phyloP scores from a whole-genome alignment of 805 yeast genomes.

The Candida hungchunana region DNA sequence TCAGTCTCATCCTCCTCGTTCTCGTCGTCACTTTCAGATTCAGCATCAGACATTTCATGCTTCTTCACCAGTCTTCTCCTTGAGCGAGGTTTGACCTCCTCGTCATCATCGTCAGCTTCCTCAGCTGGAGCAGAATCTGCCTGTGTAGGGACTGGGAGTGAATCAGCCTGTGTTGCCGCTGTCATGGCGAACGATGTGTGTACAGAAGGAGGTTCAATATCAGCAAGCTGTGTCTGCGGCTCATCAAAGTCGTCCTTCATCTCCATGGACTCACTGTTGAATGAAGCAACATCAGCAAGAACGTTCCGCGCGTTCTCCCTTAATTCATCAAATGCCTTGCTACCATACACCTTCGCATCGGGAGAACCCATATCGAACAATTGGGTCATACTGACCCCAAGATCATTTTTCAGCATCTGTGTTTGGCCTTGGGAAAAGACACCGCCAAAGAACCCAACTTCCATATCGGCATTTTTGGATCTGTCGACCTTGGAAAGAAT shows the following conservation, averaged over 20 bases:
- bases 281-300: constrained; percentile 5
- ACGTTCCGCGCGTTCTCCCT: constrained; percentile 11
- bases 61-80: constrained; percentile 27
- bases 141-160: background rate
- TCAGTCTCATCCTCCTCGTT: constrained; percentile 24
- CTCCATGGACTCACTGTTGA: background rate
- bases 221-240: constrained; percentile 11
- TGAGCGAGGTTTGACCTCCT: constrained; percentile 18
- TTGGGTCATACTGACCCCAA: constrained; percentile 21
- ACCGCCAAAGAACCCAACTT: constrained; percentile 26
- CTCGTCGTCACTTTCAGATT: constrained; percentile 20
- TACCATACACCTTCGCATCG: constrained; percentile 1
- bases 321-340: constrained; percentile 14
- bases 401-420: constrained; percentile 12
- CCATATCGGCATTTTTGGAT: constrained; percentile 8
- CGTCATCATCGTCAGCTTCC: constrained; percentile 24
- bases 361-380: constrained; percentile 22
- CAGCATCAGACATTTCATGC: constrained; percentile 15
- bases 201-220: constrained; percentile 8
- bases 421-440: constrained; percentile 17
- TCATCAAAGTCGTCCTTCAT: constrained; percentile 9
- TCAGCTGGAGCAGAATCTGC: background rate
- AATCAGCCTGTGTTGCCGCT: constrained; percentile 6
- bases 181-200: constrained; percentile 1
- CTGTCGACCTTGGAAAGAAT: constrained; percentile 1